A percentile compares a stretch with the other conserved stretches of the same genome.
phyloP scores from a whole-genome alignment of 495 filamentous ascomycete species.

The Beverwykella pulmonaria region DNA sequence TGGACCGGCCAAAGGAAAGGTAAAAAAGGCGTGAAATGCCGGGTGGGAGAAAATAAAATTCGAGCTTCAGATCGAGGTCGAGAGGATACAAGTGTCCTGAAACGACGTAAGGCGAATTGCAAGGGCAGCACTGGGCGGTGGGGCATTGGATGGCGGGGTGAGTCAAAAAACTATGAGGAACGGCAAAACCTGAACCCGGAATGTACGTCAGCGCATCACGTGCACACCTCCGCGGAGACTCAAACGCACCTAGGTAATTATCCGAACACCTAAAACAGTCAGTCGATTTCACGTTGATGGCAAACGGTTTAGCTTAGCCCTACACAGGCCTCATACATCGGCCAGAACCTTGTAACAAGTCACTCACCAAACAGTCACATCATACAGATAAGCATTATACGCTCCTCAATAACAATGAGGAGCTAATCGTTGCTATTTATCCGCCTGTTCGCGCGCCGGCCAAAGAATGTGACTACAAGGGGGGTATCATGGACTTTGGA shows the following conservation, averaged over 20 bases:
- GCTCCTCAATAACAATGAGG: constrained; percentile 1
- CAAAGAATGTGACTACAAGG: constrained; percentile 27
- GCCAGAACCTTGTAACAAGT: too few species aligned
- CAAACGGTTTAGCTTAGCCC: too few species aligned
- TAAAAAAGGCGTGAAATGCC: constrained; percentile 7
- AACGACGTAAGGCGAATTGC: constrained; percentile 19
- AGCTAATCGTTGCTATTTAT: constrained; percentile 22
- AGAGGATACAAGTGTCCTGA: constrained; percentile 13
- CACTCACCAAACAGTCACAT: neutral
- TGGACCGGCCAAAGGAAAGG: constrained; percentile 25
- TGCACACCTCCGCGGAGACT: neutral
- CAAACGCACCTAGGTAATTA: neutral
- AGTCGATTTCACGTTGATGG: neutral
- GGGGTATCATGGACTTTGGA: neutral
- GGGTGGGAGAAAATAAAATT: neutral
- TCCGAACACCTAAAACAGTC: neutral
- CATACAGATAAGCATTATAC: neutral
- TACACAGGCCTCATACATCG: too few species aligned
- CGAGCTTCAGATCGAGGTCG: constrained; percentile 3
- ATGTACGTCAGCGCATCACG: neutral
- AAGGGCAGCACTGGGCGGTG: constrained; percentile 18
- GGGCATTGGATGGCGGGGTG: constrained; percentile 35
- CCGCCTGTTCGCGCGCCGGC: constrained; percentile 9
- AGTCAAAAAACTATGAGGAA: constrained; percentile 19
- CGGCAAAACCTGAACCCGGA: constrained; percentile 15